phyloP scores from a whole-genome alignment of 2,329 filamentous ascomycete species.

The Zymoseptoria pseudotritici region DNA sequence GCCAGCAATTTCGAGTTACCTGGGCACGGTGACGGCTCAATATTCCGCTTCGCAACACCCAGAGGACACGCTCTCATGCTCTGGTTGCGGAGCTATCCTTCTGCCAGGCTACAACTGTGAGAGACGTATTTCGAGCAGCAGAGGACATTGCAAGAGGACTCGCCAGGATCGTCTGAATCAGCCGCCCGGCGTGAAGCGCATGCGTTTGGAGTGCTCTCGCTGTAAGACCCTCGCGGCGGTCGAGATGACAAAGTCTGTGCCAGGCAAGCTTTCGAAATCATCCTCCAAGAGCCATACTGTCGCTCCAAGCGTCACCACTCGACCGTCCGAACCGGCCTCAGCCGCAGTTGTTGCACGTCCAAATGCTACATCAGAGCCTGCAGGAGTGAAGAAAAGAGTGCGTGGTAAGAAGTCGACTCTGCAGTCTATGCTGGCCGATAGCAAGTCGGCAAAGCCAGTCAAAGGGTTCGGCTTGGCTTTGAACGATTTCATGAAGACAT shows the following conservation, averaged over 20 bases:
- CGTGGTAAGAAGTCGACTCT: slow-evolving; percentile 52
- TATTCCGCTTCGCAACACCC: slow-evolving; percentile 38
- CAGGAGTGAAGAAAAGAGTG: slow-evolving; percentile 58
- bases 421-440: slow-evolving; percentile 55
- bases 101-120: slow-evolving; percentile 38
- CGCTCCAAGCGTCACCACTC: background rate
- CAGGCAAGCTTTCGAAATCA: too few species aligned
- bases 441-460: slow-evolving; percentile 12
- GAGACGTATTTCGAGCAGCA: background rate
- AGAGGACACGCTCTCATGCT: slow-evolving; percentile 50
- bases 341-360: background rate
- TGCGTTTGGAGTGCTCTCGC: slow-evolving; percentile 4
- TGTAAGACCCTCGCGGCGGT: slow-evolving; percentile 4
- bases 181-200: background rate
- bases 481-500: slow-evolving; percentile 35
- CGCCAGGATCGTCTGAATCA: slow-evolving; percentile 3
- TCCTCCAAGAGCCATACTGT: background rate
- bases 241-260: background rate
- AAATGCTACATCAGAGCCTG: slow-evolving; percentile 24
- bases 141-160: background rate
- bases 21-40: background rate
- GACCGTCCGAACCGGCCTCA: background rate
- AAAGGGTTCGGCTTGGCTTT: slow-evolving; percentile 30
- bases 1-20: slow-evolving; percentile 10
- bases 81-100: slow-evolving; percentile 55